Evolutionary conservation across 2,329 filamentous ascomycete genomes (phyloP).

Genomic region (Fusarium papillatum): DNA sequence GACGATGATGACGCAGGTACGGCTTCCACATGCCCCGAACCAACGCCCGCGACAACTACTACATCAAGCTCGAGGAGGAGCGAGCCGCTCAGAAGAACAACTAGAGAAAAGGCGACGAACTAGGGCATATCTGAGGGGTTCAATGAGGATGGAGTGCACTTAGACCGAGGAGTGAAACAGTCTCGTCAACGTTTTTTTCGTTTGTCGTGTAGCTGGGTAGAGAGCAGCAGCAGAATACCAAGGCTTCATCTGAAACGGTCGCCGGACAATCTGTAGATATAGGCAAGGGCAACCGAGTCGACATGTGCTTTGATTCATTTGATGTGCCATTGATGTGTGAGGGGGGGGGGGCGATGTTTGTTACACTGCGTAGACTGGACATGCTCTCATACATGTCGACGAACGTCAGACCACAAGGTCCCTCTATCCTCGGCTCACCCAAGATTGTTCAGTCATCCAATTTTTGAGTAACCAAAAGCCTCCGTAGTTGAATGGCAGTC

Average conservation of each 20-base stretch:
- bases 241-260: conserved; percentile 40
- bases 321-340: conserved; percentile 7
- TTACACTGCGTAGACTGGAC: background rate
- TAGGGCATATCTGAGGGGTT: conserved; percentile 6
- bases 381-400: background rate
- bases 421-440: background rate
- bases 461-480: background rate
- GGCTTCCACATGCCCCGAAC: conserved; percentile 74
- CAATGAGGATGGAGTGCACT: conserved; percentile 22
- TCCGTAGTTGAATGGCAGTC: background rate
- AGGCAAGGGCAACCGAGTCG: conserved; percentile 44
- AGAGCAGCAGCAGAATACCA: conserved; percentile 38
- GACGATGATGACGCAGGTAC: conserved; percentile 59
- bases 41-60: conserved; percentile 69
- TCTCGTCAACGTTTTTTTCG: conserved; percentile 40
- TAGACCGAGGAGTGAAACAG: conserved; percentile 23
- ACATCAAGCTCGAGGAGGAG: conserved; percentile 70
- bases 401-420: background rate
- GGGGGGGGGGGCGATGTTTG: conserved; percentile 10
- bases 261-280: conserved; percentile 44
- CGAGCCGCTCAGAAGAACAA: conserved; percentile 58
- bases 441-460: background rate
- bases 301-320: conserved; percentile 33
- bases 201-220: conserved; percentile 43
- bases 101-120: conserved; percentile 32